phyloP scores from a whole-genome alignment of 306 rosid genomes.

The Cicer cuneatum region DNA sequence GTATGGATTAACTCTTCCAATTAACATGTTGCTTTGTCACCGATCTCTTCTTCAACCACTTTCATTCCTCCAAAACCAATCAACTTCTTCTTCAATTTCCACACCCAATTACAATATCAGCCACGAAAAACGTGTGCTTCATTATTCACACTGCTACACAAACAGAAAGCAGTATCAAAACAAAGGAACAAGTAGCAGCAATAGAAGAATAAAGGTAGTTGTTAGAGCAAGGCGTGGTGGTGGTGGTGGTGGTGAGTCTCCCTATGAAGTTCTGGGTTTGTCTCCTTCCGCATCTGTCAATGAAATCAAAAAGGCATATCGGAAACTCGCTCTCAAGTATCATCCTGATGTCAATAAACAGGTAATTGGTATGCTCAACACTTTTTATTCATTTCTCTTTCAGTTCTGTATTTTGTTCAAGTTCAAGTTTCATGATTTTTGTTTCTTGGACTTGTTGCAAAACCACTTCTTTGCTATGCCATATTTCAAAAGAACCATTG shows the following conservation, averaged over 20 bases:
- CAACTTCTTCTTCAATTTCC: constrained; percentile 42
- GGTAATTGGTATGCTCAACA: constrained; percentile 52
- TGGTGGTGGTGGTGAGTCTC: constrained; percentile 63
- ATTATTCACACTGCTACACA: constrained; percentile 34
- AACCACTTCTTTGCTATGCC: neutral
- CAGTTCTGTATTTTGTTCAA: neutral
- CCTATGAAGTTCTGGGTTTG: constrained; percentile 81
- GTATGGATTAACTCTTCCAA: constrained; percentile 57
- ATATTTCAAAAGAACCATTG: neutral
- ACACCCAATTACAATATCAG: constrained; percentile 45
- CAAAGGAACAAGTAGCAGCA: constrained; percentile 35
- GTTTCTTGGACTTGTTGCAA: neutral
- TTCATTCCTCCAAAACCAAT: constrained; percentile 46
- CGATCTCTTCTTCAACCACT: constrained; percentile 47
- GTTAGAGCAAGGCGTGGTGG: constrained; percentile 57
- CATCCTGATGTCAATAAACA: constrained; percentile 97
- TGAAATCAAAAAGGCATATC: constrained; percentile 87
- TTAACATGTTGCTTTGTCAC: constrained; percentile 39
- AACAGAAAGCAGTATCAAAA: constrained; percentile 33
- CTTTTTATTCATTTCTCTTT: neutral
- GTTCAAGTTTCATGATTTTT: neutral
- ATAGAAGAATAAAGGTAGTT: neutral
- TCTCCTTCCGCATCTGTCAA: constrained; percentile 71
- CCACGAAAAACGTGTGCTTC: neutral
- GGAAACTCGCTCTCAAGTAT: constrained; percentile 93